Evolutionary conservation across 208 protist genomes (phyloP), one percentile per base, ranked within the genome.

Genomic region (Leishmania martiniquensis): DNA sequence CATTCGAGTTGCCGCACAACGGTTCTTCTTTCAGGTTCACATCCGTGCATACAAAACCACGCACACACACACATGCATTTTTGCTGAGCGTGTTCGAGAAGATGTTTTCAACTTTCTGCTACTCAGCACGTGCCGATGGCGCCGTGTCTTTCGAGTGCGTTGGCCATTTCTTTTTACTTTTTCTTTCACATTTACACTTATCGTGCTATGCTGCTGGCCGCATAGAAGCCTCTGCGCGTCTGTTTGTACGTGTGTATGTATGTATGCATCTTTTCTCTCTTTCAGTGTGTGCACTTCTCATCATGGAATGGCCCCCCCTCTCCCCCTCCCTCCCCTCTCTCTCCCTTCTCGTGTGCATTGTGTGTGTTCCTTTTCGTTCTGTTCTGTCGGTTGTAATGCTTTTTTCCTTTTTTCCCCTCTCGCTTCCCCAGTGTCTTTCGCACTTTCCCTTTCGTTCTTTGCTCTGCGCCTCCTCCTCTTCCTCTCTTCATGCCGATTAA

Each of bases 151-250:
- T 25, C 73, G 75, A 62, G 32, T 73, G 13, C 20, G 59, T 62
- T 42, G 54, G 55, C 39, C 10, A 13, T 72, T 37, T 67, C 25
- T 77, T 77, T 67, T 9, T 76, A 6, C 37, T 32, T 15, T n/a
- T 22, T 20, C 22, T 44, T 17, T 67, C 13, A 51, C n/a, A 20
- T 76, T 47, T 13, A 54, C 44, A 57, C 65, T 78, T 73, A 75
- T 75, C 68, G 75, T 55, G 66, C 45, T 76, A 39, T 17, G n/a
- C 42, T 59, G 52, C 39, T 78, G 60, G 20, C 60, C 51, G 65
- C 42, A 69, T 69, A 17, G 79, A 84, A 76, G 44, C 73, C 42
- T 55, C 22, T 42, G 66, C 52, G 80, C 62, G 37, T 44, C 45
- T 72, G 17, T 81, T 32, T 68, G 49, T 29, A 42, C 37, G 67